Evolutionary conservation across 2,329 filamentous ascomycete genomes (phyloP).

Genomic region (Aspergillus alliaceus): DNA sequence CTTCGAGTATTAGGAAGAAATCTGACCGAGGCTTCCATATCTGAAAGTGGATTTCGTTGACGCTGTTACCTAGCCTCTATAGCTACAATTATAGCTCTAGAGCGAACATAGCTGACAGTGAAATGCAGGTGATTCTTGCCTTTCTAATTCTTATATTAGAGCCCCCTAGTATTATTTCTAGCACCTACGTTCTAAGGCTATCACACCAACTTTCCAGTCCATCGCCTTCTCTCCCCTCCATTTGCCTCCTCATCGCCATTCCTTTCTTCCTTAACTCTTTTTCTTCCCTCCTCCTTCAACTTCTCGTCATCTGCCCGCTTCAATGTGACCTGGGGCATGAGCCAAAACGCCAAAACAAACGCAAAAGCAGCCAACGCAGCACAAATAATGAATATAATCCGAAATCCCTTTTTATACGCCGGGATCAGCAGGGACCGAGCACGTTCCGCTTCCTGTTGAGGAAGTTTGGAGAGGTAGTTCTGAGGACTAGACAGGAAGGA

Average conservation of each 20-base stretch:
- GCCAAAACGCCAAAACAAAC: slow-evolving; percentile 30
- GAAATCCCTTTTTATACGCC: slow-evolving; percentile 41
- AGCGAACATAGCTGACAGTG: no score
- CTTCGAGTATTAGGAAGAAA: slow-evolving; percentile 35
- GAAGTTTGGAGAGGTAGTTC: slow-evolving; percentile 29
- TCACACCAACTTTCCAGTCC: no score
- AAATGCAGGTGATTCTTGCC: no score
- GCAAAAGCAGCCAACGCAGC: slow-evolving; percentile 37
- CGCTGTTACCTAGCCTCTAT: no score
- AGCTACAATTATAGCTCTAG: no score
- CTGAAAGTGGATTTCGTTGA: no score
- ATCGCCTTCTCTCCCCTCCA: neutral
- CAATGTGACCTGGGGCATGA: slow-evolving; percentile 40
- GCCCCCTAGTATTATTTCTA: no score
- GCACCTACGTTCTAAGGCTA: no score
- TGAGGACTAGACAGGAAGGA: slow-evolving; percentile 32
- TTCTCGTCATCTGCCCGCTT: slow-evolving; percentile 30
- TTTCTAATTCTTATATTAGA: no score
- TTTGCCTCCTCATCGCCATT: slow-evolving; percentile 15
- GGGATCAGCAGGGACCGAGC: slow-evolving; percentile 31
- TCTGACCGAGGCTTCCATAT: no score
- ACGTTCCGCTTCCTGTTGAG: slow-evolving; percentile 21
- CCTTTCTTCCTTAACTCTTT: slow-evolving; percentile 15
- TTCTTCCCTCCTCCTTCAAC: slow-evolving; percentile 30
- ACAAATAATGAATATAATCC: slow-evolving; percentile 41